These are phyloP conservation scores for Claviceps digitariae DNA, from an alignment of 2,329 filamentous ascomycete genomes.

Conservation along the genomic window DNA sequence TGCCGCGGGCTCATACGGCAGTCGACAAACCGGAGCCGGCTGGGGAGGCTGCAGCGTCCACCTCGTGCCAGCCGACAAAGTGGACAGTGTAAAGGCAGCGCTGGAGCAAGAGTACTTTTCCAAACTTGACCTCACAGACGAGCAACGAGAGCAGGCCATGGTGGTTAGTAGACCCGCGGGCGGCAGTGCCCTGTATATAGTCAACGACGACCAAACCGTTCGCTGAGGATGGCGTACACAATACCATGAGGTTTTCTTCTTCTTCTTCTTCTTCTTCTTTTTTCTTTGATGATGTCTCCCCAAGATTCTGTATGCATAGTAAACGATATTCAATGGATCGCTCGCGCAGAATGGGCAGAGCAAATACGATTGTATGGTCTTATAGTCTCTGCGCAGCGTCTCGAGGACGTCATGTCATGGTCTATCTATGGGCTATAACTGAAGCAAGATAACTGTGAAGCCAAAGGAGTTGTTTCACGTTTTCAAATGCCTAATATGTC, in stretches of 20 bases:
- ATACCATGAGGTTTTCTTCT: background rate
- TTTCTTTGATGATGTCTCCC: too few species aligned
- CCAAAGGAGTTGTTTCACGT: too few species aligned
- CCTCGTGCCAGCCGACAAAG: conserved; percentile 71
- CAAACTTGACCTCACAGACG: conserved; percentile 48
- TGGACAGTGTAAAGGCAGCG: conserved; percentile 62
- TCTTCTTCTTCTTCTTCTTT: too few species aligned
- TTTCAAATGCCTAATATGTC: too few species aligned
- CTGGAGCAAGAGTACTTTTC: conserved; percentile 74
- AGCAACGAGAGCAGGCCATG: conserved; percentile 66
- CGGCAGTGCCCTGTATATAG: conserved; percentile 45
- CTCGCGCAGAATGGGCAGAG: too few species aligned
- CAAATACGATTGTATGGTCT: too few species aligned
- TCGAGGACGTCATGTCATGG: too few species aligned
- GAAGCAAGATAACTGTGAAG: too few species aligned
- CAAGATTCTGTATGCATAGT: too few species aligned
- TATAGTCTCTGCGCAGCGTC: too few species aligned
- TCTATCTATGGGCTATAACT: too few species aligned
- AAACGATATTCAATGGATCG: too few species aligned
- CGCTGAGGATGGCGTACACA: background rate
- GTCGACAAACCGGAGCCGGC: conserved; percentile 78
- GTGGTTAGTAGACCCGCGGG: conserved; percentile 80
- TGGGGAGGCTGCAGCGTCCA: conserved; percentile 97
- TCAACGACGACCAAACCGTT: conserved; percentile 16
- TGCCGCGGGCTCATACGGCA: conserved; percentile 68